Conservation (phyloP, 108 stramenopile species). For the Cyclostephanos tholiformis region DNA sequence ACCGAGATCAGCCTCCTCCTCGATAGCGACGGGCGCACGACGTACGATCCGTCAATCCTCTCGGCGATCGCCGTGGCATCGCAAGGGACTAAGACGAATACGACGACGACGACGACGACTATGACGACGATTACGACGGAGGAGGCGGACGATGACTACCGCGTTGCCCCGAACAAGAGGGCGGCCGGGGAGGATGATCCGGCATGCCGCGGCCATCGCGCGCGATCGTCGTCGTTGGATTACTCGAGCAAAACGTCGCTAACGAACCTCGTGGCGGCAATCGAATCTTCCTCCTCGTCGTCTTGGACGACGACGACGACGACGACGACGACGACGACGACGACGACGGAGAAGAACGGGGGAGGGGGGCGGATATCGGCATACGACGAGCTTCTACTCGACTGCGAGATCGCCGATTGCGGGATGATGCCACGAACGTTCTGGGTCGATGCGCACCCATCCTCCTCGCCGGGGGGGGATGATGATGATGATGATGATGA, state of each 20-base stretch:
- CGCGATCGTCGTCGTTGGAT: neutral
- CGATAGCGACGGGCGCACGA: constrained; percentile 67
- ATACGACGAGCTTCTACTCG: constrained; percentile 66
- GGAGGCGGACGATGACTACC: no score
- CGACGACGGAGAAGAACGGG: neutral
- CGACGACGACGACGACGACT: constrained; percentile 1
- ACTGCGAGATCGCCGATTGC: constrained; percentile 81
- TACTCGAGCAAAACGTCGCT: constrained; percentile 9
- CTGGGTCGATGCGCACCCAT: constrained; percentile 58
- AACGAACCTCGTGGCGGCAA: neutral
- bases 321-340: neutral
- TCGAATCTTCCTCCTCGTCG: neutral
- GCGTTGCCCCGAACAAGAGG: constrained; percentile 7
- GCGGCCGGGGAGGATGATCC: no score
- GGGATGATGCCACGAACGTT: constrained; percentile 78
- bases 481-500: no score
- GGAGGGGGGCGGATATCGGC: constrained; percentile 6
- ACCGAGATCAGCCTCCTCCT: constrained; percentile 73
- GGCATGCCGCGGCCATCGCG: no score
- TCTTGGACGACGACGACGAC: neutral
- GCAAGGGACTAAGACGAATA: neutral
- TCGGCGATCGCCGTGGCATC: neutral
- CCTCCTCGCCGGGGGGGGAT: no score
- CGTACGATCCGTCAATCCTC: constrained; percentile 24
- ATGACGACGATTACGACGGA: no score